Conservation (phyloP, 768 basidiomycete species). For the Russula vinacea region DNA sequence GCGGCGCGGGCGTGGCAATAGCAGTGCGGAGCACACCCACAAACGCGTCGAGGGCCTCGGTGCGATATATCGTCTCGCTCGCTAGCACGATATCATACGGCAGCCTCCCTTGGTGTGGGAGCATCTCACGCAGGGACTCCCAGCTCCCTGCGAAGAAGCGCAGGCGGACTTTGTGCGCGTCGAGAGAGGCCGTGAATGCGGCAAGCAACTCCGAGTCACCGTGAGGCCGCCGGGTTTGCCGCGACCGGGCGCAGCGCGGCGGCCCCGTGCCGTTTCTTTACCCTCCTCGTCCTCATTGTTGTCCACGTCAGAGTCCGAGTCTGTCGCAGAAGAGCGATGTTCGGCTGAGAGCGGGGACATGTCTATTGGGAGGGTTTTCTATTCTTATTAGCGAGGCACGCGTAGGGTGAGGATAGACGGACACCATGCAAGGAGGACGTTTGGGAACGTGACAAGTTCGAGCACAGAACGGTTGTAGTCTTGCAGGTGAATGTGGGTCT, state of each 20-base stretch:
- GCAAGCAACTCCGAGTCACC: conserved; percentile 59
- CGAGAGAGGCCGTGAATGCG: conserved; percentile 63
- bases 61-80: conserved; percentile 89
- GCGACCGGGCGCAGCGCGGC: conserved; percentile 7
- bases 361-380: conserved; percentile 42
- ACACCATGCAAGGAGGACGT: conserved; percentile 82
- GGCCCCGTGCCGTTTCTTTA: background rate
- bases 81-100: conserved; percentile 74
- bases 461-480: conserved; percentile 88
- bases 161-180: conserved; percentile 52
- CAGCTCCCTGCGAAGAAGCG: conserved; percentile 84
- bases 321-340: conserved; percentile 41
- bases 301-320: conserved; percentile 33
- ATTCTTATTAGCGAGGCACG: background rate
- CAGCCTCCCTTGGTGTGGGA: conserved; percentile 25
- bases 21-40: conserved; percentile 47
- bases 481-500: conserved; percentile 72
- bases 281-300: conserved; percentile 22
- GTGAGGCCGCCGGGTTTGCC: conserved; percentile 54
- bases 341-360: conserved; percentile 53
- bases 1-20: background rate
- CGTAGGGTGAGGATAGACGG: conserved; percentile 36
- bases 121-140: conserved; percentile 44
- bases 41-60: conserved; percentile 59
- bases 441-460: conserved; percentile 74